Evolutionary conservation across 164 flowering plant species (phyloP).

Genomic region (Tinospora cordifolia): DNA sequence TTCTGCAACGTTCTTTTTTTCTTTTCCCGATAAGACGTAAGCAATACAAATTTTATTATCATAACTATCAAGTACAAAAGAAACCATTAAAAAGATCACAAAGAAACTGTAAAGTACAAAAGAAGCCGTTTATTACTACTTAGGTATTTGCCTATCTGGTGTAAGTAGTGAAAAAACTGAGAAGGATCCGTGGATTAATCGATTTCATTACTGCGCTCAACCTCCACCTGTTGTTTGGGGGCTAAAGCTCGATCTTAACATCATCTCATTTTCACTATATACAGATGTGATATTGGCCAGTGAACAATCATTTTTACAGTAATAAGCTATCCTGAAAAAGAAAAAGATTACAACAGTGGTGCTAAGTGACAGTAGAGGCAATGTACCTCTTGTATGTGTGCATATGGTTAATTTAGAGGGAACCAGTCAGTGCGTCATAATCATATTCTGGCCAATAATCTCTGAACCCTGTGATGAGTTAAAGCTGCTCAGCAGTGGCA

Average conservation of each 20-base stretch:
- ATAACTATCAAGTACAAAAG: too few relatives aligned
- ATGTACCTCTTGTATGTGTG: background rate
- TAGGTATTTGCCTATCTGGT: too few relatives aligned
- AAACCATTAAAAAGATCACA: too few relatives aligned
- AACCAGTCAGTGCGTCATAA: background rate
- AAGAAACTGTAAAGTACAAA: too few relatives aligned
- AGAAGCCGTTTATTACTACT: too few relatives aligned
- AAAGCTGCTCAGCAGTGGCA: too few relatives aligned
- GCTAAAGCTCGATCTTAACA: background rate
- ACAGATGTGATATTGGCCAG: conserved; percentile 1
- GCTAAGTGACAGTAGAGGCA: background rate
- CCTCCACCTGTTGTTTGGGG: background rate
- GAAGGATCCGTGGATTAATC: too few relatives aligned
- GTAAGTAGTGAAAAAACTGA: too few relatives aligned
- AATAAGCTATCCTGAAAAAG: background rate
- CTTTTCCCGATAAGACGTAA: too few relatives aligned
- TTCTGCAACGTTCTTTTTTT: too few relatives aligned
- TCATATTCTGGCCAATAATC: background rate
- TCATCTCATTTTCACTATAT: conserved; percentile 2
- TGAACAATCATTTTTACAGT: conserved; percentile 1
- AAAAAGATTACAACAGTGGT: background rate
- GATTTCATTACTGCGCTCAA: too few relatives aligned
- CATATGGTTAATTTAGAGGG: background rate
- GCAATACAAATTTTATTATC: too few relatives aligned
- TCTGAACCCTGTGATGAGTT: background rate